These are phyloP conservation scores for Fusarium armeniacum DNA, from an alignment of 2,329 filamentous ascomycete species.

Conservation along the genomic window DNA sequence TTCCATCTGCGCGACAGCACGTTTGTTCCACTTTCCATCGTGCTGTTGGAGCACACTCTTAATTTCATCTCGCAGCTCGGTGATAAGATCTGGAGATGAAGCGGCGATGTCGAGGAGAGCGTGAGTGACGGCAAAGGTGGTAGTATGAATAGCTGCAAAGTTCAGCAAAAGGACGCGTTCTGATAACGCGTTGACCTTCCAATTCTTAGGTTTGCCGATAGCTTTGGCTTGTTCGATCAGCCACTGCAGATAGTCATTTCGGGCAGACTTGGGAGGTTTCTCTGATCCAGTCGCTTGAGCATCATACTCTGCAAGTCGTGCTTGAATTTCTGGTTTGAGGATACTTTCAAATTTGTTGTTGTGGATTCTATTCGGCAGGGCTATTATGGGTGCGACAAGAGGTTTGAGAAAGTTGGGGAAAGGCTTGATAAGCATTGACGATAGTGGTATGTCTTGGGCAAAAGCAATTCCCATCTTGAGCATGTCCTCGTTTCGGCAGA, in stretches of 20 bases:
- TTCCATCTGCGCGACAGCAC: conserved; percentile 1
- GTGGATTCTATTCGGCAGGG: conserved; percentile 12
- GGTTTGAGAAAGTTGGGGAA: conserved; percentile 5
- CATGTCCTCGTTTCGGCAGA: conserved; percentile 15
- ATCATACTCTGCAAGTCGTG: conserved; percentile 9
- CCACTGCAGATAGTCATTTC: conserved; percentile 15
- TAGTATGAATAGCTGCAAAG: conserved; percentile 22
- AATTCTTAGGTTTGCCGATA: conserved; percentile 17
- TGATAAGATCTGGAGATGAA: background rate
- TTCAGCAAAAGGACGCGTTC: conserved; percentile 16
- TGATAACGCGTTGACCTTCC: conserved; percentile 3
- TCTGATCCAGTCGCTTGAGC: accelerated
- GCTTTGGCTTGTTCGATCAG: conserved; percentile 14
- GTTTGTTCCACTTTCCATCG: background rate
- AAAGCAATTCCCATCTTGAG: conserved; percentile 10
- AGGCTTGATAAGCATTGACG: background rate
- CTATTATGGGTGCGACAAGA: conserved; percentile 4
- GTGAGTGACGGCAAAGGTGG: conserved; percentile 15
- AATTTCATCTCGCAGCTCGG: conserved; percentile 1
- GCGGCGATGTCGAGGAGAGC: conserved; percentile 16
- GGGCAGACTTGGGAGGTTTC: background rate
- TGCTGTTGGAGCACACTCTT: background rate
- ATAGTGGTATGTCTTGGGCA: conserved; percentile 11
- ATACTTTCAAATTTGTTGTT: conserved; percentile 14
- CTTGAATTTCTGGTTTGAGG: conserved; percentile 8